Conservation (phyloP, 2,329 filamentous ascomycete genomes). For the Akanthomyces lecanii region DNA sequence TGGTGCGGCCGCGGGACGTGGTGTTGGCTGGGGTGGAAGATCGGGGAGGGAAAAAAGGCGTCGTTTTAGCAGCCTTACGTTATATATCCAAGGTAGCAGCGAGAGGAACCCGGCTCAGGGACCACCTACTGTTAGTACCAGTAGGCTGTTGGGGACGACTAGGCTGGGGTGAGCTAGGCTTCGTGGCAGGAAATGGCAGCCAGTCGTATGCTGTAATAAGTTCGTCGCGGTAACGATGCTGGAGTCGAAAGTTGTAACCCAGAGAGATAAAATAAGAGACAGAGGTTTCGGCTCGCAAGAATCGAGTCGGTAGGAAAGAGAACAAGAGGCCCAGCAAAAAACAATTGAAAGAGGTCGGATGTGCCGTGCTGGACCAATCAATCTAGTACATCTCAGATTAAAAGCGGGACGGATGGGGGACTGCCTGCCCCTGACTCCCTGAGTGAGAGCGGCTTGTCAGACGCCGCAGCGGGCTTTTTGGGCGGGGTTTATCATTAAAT, state of each 20-base stretch:
- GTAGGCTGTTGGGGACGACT: not conserved
- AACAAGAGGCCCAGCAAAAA: not conserved
- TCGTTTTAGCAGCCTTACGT: conserved; percentile 4
- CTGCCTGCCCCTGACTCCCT: conserved; percentile 11
- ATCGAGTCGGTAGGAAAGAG: not conserved
- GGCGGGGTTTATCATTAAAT: not conserved
- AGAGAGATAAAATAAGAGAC: not conserved
- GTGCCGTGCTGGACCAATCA: conserved; percentile 11
- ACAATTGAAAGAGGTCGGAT: not conserved
- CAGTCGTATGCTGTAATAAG: too few species aligned
- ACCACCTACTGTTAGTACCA: not conserved
- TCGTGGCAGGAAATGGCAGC: not conserved
- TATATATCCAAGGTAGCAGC: conserved; percentile 1
- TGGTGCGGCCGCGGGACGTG: not conserved
- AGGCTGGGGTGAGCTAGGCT: not conserved
- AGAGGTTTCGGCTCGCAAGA: not conserved
- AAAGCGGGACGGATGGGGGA: conserved; percentile 1
- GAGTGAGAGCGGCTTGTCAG: not conserved
- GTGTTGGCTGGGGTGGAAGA: not conserved
- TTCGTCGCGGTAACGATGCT: not conserved
- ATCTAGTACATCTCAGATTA: not conserved
- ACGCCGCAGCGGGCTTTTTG: not conserved
- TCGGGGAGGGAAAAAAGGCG: conserved; percentile 6
- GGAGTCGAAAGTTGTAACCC: not conserved
- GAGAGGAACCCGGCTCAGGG: not conserved